A percentile compares a stretch with the other conserved stretches of the same genome.
Evolutionary conservation across 2,329 filamentous ascomycete genomes (phyloP).

Genomic region (Hypoxylon rubiginosum): DNA sequence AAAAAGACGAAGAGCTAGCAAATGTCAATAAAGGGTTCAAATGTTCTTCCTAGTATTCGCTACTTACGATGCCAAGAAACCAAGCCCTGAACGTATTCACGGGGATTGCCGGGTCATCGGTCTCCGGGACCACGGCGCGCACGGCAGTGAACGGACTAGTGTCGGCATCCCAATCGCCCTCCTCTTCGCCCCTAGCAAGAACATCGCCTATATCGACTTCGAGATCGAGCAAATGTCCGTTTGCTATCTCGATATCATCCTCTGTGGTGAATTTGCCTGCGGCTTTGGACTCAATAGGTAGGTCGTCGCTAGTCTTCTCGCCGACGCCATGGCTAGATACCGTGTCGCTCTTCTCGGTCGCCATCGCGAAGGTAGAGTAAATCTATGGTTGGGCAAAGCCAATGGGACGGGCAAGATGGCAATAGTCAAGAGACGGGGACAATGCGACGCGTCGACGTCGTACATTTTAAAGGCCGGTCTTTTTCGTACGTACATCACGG

Average conservation of each 20-base stretch:
- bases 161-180: constrained; percentile 52
- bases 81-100: constrained; percentile 62
- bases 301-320: constrained; percentile 29
- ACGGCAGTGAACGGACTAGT: constrained; percentile 52
- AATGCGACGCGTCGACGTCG: not conserved
- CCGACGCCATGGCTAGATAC: constrained; percentile 12
- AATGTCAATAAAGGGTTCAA: not conserved
- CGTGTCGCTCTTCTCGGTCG: constrained; percentile 4
- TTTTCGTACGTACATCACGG: not conserved
- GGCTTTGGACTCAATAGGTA: constrained; percentile 29
- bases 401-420: not conserved
- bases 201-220: constrained; percentile 51
- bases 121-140: constrained; percentile 52
- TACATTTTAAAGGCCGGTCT: not conserved
- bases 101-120: constrained; percentile 51
- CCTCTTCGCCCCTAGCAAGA: constrained; percentile 46
- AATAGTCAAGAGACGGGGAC: not conserved
- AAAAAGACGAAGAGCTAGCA: constrained; percentile 58
- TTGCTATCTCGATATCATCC: constrained; percentile 42
- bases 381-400: constrained; percentile 1
- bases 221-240: constrained; percentile 51
- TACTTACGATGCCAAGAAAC: constrained; percentile 58
- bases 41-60: not conserved
- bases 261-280: constrained; percentile 17
- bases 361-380: constrained; percentile 14